phyloP scores from a whole-genome alignment of 2,329 filamentous ascomycete genomes.

The Aspergillus thermomutatus region DNA sequence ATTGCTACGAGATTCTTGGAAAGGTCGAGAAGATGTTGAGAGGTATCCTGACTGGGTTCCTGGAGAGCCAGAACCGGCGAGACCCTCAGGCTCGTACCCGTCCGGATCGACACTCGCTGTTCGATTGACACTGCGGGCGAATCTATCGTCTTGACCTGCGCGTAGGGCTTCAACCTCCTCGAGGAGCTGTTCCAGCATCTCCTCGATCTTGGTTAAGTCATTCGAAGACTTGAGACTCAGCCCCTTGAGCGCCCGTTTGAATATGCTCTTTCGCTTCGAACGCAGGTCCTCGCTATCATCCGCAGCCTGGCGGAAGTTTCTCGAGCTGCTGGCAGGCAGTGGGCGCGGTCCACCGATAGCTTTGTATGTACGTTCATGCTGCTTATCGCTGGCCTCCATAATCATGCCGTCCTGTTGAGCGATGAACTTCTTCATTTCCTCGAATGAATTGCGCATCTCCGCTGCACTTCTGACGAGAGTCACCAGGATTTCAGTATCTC shows the following conservation, averaged over 20 bases:
- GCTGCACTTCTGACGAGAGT: conserved; percentile 89
- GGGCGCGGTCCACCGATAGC: conserved; percentile 83
- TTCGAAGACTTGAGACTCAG: conserved; percentile 82
- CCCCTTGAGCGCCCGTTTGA: conserved; percentile 88
- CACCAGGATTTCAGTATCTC: conserved; percentile 93
- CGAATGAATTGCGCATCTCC: conserved; percentile 95
- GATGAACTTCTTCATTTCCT: conserved; percentile 90
- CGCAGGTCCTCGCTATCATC: conserved; percentile 58
- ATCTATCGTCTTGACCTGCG: conserved; percentile 47
- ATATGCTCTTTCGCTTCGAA: conserved; percentile 87
- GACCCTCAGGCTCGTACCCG: conserved; percentile 81
- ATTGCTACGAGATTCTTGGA: conserved; percentile 39
- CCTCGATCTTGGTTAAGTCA: conserved; percentile 83
- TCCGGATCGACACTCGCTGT: conserved; percentile 61
- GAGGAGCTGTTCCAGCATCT: conserved; percentile 87
- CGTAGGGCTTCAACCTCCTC: conserved; percentile 86
- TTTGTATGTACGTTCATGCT: conserved; percentile 81
- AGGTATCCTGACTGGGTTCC: conserved; percentile 74
- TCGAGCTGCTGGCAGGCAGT: conserved; percentile 64
- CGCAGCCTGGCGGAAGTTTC: conserved; percentile 51
- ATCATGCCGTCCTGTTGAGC: conserved; percentile 86
- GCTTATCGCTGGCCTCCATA: conserved; percentile 80
- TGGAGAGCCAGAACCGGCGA: conserved; percentile 70
- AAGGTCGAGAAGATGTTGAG: conserved; percentile 51
- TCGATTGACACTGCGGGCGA: conserved; percentile 22